Conservation (phyloP, 768 basidiomycete genomes). For the Kwoniella sp. region DNA sequence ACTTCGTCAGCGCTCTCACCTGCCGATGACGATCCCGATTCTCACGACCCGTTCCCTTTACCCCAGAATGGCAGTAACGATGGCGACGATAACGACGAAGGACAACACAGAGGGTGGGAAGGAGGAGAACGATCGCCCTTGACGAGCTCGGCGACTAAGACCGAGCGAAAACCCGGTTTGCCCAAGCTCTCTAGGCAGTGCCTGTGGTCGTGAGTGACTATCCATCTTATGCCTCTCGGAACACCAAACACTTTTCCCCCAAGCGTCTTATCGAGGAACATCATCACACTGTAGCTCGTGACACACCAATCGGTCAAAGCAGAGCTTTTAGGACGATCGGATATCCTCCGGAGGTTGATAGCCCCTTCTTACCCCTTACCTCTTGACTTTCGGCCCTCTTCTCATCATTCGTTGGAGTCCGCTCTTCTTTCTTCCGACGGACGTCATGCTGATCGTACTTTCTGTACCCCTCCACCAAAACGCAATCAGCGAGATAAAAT, state of each 20-base stretch:
- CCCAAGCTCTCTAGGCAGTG: slow-evolving; percentile 45
- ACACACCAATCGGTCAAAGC: too few species aligned
- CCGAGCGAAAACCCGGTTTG: slow-evolving; percentile 23
- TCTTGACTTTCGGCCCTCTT: too few species aligned
- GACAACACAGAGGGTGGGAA: slow-evolving; percentile 61
- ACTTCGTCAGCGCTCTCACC: slow-evolving; percentile 27
- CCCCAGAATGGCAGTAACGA: slow-evolving; percentile 61
- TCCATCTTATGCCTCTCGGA: not conserved
- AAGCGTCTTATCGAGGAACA: too few species aligned
- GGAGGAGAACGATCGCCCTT: slow-evolving; percentile 68
- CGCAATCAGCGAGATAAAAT: slow-evolving; percentile 50
- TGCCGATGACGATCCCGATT: too few species aligned
- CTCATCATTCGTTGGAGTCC: not conserved
- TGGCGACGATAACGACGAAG: slow-evolving; percentile 71
- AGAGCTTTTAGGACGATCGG: too few species aligned
- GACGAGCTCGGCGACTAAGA: not conserved
- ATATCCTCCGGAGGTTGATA: not conserved
- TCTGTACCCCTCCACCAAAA: too few species aligned
- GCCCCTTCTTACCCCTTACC: too few species aligned
- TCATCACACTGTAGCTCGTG: too few species aligned
- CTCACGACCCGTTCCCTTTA: slow-evolving; percentile 13
- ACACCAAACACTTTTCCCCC: not conserved
- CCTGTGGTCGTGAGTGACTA: slow-evolving; percentile 37
- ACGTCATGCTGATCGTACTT: not conserved
- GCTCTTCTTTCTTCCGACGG: not conserved